Conservation (phyloP, 2,329 filamentous ascomycete species). For the Hymenotorrendiella dingleyae region DNA sequence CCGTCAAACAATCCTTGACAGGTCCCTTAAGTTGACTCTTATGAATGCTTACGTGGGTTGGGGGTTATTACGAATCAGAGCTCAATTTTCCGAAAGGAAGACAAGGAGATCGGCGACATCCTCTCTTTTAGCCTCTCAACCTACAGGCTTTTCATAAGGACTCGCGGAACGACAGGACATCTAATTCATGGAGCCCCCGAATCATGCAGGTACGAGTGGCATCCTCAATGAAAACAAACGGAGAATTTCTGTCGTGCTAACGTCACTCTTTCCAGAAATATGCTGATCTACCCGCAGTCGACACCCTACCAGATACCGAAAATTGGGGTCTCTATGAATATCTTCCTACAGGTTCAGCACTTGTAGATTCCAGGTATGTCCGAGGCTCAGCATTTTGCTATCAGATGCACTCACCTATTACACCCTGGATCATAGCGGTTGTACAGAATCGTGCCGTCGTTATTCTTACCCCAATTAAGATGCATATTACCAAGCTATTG, state of each 20-base stretch:
- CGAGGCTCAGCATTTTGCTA: neutral
- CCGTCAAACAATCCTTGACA: constrained; percentile 2
- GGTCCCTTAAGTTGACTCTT: constrained; percentile 1
- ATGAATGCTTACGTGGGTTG: constrained; percentile 1
- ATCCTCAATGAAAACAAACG: neutral
- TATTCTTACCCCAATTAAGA: constrained; percentile 4
- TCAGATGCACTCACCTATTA: neutral
- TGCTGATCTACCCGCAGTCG: too few relatives aligned
- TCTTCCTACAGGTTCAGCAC: too few relatives aligned
- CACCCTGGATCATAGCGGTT: too few relatives aligned
- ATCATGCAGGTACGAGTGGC: constrained; percentile 4
- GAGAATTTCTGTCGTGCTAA: neutral
- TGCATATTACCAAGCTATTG: neutral
- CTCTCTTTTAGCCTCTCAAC: neutral
- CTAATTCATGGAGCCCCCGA: neutral
- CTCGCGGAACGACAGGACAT: neutral
- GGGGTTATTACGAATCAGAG: too few relatives aligned
- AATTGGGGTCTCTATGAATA: too few relatives aligned
- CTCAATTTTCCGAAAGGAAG: too few relatives aligned
- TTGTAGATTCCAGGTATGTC: too few relatives aligned
- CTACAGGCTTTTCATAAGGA: neutral
- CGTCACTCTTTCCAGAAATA: neutral
- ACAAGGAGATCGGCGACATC: neutral
- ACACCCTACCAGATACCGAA: neutral
- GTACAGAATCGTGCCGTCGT: neutral